A percentile compares a stretch with the other conserved stretches of the same genome.
phyloP scores from a whole-genome alignment of 2,329 filamentous ascomycete genomes.

The Acrodontium crateriforme region DNA sequence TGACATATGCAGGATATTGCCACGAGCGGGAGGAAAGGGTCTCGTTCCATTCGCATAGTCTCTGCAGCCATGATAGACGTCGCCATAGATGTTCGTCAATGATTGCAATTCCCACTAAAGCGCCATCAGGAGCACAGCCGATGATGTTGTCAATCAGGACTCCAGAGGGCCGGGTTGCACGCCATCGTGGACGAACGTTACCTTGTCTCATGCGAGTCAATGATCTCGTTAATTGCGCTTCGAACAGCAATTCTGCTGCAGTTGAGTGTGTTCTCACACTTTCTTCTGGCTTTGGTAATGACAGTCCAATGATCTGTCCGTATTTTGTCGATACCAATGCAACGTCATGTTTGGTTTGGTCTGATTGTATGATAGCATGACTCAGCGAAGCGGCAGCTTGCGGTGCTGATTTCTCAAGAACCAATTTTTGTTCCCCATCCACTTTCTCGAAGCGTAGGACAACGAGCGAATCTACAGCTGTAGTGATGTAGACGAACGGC shows the following conservation, averaged over 20 bases:
- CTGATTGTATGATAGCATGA: constrained; percentile 9
- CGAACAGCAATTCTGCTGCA: constrained; percentile 25
- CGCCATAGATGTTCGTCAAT: constrained; percentile 49
- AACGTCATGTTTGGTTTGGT: constrained; percentile 2
- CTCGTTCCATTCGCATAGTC: constrained; percentile 33
- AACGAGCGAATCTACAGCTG: constrained; percentile 39
- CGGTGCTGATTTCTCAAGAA: constrained; percentile 14
- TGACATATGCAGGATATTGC: constrained; percentile 6
- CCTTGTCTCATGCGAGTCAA: constrained; percentile 38
- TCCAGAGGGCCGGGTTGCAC: constrained; percentile 22
- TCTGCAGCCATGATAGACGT: constrained; percentile 60
- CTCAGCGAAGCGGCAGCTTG: constrained; percentile 10
- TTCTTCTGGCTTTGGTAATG: constrained; percentile 1
- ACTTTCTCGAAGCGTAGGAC: constrained; percentile 29
- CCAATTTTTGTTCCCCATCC: constrained; percentile 14
- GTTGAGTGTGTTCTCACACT: background rate
- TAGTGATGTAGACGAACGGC: constrained; percentile 40
- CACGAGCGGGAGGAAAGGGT: constrained; percentile 16
- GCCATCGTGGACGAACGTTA: constrained; percentile 27
- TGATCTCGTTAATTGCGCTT: constrained; percentile 27
- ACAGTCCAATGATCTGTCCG: constrained; percentile 16
- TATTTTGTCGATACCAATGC: constrained; percentile 13
- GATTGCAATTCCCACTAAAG: constrained; percentile 46
- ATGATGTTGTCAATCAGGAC: constrained; percentile 35
- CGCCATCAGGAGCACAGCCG: constrained; percentile 38